phyloP scores from a whole-genome alignment of 768 basidiomycete species.

The Lentinus tigrinus region DNA sequence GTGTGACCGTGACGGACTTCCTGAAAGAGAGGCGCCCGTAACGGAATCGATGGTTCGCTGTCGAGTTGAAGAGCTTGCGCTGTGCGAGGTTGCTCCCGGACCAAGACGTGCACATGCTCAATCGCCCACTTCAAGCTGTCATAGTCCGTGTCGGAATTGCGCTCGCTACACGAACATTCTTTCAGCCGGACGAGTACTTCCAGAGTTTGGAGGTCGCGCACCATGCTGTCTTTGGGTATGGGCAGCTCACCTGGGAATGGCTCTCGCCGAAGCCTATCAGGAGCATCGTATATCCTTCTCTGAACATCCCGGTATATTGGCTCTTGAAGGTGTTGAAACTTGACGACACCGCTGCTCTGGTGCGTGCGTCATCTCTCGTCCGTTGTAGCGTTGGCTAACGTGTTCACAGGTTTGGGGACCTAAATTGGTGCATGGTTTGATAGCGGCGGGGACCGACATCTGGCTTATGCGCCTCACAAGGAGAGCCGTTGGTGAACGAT shows the following conservation, averaged over 20 bases:
- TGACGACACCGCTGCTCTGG: slow-evolving; percentile 59
- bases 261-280: slow-evolving; percentile 64
- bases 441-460: slow-evolving; percentile 83
- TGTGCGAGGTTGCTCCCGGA: too few species aligned
- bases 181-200: slow-evolving; percentile 97
- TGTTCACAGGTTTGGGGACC: slow-evolving; percentile 67
- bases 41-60: too few species aligned
- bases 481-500: slow-evolving; percentile 54
- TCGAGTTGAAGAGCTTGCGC: too few species aligned
- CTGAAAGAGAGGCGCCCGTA: too few species aligned
- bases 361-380: slow-evolving; percentile 39
- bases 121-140: slow-evolving; percentile 8
- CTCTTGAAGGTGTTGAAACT: slow-evolving; percentile 54
- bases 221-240: slow-evolving; percentile 85
- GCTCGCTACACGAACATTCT: slow-evolving; percentile 76
- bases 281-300: slow-evolving; percentile 75
- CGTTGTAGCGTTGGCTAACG: not conserved
- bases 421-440: slow-evolving; percentile 66
- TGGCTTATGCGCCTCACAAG: slow-evolving; percentile 63
- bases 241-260: slow-evolving; percentile 98
- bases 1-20: too few species aligned
- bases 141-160: slow-evolving; percentile 55
- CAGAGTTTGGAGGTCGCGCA: slow-evolving; percentile 95
- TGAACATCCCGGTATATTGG: slow-evolving; percentile 82
- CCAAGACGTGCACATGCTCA: not conserved